Evolutionary conservation across 2,329 filamentous ascomycete species (phyloP), one percentile per base, ranked within the genome.

Genomic region (Clonostachys rosea): DNA sequence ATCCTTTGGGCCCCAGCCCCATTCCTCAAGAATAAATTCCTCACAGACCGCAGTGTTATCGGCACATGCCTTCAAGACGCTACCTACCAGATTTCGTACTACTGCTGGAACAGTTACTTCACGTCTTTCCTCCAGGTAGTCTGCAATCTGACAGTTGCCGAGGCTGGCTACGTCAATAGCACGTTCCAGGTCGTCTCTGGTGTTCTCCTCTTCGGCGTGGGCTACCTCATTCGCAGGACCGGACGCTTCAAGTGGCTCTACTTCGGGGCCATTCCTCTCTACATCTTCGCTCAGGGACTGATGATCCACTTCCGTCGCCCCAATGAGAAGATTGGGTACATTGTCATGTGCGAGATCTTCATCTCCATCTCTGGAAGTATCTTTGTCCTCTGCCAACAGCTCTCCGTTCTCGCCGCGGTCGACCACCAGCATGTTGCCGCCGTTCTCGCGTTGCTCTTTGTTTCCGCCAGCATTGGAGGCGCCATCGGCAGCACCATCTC

Each of bases 71-170:
- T 72, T 11, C 59, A 75, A 8, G 61, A 68, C 45, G 52, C 61
- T 5, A 69, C 68, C 11, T 71, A 75, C 54, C 72, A 76, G 51
- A 61, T 75, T 46, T 69, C 69, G 1, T 78, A 76, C 59, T 78
- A 74, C 55, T 68, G 68, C 60, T 76, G 75, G 73, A 70, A 73
- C 59, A 70, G 67, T 48, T 82, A 80, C 60, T 77, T 77, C 50
- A 71, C 70, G 4, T 83, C 78, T 1, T 81, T 76, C 48, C 64
- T 84, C 0, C 70, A 81, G 51, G 74, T 79, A 1, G 69, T 82
- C 20, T 62, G 70, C 47, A 66, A 68, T 45, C 58, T 73, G 4
- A 59, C 53, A 11, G 54, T 76, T 5, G 60, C 71, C 5, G 52
- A 74, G 34, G 68, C 74, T 5, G 68, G 67, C 5, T 78, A 78